Evolutionary conservation across 2,329 filamentous ascomycete species (phyloP).

Genomic region (Alternaria consortialis): DNA sequence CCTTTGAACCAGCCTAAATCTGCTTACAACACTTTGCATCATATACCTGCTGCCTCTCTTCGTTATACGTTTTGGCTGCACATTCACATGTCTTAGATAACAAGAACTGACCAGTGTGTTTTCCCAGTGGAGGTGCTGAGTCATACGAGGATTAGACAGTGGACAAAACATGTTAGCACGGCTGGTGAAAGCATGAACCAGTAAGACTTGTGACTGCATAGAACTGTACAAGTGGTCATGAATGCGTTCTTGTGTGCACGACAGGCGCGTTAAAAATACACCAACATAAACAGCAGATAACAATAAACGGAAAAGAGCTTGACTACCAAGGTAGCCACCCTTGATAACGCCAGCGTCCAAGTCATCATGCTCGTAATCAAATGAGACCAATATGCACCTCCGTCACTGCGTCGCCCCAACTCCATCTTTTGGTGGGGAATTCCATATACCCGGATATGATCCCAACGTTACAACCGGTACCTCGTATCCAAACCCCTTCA

Average conservation of each 20-base stretch:
- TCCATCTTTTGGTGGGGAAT: neutral
- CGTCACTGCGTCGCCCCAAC: neutral
- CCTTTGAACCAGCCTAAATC: too few relatives aligned
- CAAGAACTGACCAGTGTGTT: too few relatives aligned
- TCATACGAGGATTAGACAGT: neutral
- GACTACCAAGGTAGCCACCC: neutral
- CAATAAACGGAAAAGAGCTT: neutral
- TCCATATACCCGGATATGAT: neutral
- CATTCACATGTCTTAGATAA: too few relatives aligned
- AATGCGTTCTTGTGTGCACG: neutral
- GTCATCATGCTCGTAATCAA: slow-evolving; percentile 5
- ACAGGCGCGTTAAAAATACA: neutral
- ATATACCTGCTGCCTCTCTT: neutral
- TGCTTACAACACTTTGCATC: neutral
- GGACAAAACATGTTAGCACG: neutral
- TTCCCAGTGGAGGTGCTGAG: neutral
- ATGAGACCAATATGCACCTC: neutral
- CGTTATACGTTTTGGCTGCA: too few relatives aligned
- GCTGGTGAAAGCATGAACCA: neutral
- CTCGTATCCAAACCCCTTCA: slow-evolving; percentile 10
- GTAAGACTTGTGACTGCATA: neutral
- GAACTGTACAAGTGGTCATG: neutral
- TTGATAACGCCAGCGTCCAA: neutral
- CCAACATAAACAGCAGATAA: neutral
- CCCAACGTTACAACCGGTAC: neutral